Base-by-base conservation (phyloP, 2,329 filamentous ascomycete genomes). In the Lasiodiplodia theobromae region DNA sequence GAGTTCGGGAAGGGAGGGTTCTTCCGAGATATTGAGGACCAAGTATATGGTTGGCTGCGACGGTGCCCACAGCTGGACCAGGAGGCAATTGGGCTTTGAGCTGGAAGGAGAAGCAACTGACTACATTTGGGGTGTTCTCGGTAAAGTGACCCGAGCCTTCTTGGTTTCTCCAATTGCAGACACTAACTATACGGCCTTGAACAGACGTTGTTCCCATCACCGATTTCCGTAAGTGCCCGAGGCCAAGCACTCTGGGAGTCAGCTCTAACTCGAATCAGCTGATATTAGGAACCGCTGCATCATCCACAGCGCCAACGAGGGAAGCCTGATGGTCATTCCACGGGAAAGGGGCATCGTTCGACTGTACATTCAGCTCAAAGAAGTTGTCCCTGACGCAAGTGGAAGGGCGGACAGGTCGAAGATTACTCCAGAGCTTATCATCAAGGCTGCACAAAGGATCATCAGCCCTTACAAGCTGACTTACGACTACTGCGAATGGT, bases 31-130 rank as follows among this genome's bases (percentile, higher is more conserved):
- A 0, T 78, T 90, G 2, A 84, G 80, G 49, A 84, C 86, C 6
- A 89, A 89, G 74, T 92, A 90, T 70, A 82, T 92, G 37, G 82
- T 93, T 4, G 90, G 90, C 0, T 89, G 87, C 54, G 90, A 92
- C 71, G 90, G 90, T 0, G 90, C 90, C 0, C 88, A 90, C 73
- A 88, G 85, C 68, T 91, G 89, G 88, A 88, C 87, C 0, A 80
- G 90, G 49, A 82, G 84, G 66, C 82, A 87, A 67, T 79, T 92
- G 1, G 86, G 86, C 0, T 84, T 87, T 38, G 80, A 84, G 38
- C 80, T 89, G 57, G 81, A 86, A 57, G 87, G 87, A 5, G 86
- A 88, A 63, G 83, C 82, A 4, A 86, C 83, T 0, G 84, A 86
- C 68, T 84, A 78, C 70, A 84, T 86, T 62, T 86, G 83, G 84